Evolutionary conservation across 1,284 basidiomycete genomes (phyloP).

Genomic region (Pascua guehoae): DNA sequence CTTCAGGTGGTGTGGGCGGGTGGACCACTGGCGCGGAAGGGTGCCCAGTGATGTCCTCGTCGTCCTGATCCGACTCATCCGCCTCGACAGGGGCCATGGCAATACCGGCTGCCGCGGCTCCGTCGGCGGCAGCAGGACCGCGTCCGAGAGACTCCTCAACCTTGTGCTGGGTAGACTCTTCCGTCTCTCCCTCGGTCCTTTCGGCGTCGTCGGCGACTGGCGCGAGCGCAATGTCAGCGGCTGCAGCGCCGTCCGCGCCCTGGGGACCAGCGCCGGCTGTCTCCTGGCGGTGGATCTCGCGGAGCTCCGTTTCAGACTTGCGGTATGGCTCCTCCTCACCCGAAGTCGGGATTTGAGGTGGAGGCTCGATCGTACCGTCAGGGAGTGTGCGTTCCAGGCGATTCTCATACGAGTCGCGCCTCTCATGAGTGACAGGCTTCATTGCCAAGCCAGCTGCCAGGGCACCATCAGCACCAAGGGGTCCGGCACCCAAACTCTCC

Average conservation of each 20-base stretch:
- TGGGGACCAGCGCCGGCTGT: slow-evolving; percentile 8
- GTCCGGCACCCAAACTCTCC: slow-evolving; percentile 31
- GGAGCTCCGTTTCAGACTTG: too few species aligned
- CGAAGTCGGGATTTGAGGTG: slow-evolving; percentile 30
- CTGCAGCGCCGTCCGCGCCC: slow-evolving; percentile 24
- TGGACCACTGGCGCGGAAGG: too few species aligned
- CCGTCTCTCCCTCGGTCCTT: too few species aligned
- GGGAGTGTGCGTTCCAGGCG: slow-evolving; percentile 14
- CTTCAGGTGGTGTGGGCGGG: too few species aligned
- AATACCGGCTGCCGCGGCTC: slow-evolving; percentile 43
- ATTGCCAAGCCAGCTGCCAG: slow-evolving; percentile 43
- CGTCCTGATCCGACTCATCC: slow-evolving; percentile 13
- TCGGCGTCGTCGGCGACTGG: not conserved
- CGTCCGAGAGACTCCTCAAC: slow-evolving; percentile 28
- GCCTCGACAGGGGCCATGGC: slow-evolving; percentile 26
- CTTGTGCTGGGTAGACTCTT: not conserved
- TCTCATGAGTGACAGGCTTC: slow-evolving; percentile 6
- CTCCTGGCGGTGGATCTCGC: not conserved
- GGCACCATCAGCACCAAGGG: slow-evolving; percentile 37
- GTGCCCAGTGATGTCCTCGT: slow-evolving; percentile 13
- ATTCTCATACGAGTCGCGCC: slow-evolving; percentile 1
- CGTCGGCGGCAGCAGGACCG: slow-evolving; percentile 32
- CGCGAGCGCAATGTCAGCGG: slow-evolving; percentile 6
- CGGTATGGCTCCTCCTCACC: slow-evolving; percentile 8
- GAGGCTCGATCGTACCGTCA: slow-evolving; percentile 32